Evolutionary conservation across 2,329 filamentous ascomycete genomes (phyloP).

Genomic region (Colletotrichum agaves): DNA sequence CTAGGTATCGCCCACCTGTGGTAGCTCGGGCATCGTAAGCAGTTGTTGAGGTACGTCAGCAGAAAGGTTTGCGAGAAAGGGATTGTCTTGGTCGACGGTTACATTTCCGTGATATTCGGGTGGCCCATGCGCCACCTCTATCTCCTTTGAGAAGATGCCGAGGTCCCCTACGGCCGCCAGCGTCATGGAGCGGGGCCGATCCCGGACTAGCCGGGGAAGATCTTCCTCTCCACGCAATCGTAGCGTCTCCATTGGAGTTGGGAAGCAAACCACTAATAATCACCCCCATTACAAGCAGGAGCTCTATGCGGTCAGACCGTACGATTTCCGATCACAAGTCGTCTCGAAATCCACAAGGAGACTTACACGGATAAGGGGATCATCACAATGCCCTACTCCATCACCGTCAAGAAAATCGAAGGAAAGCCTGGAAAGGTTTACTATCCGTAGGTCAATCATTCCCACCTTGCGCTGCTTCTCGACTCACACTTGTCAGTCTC

Average conservation of each 20-base stretch:
- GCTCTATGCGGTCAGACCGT: not conserved
- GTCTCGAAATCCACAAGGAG: not conserved
- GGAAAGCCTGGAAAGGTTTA: slow-evolving; percentile 91
- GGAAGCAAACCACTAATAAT: slow-evolving; percentile 4
- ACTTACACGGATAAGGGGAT: not conserved
- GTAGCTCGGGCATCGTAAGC: no score
- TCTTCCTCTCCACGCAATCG: slow-evolving; percentile 11
- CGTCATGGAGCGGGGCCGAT: slow-evolving; percentile 31
- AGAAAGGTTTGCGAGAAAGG: no score
- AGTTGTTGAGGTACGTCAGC: no score
- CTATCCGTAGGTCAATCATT: slow-evolving; percentile 68
- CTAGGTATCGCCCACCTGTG: no score
- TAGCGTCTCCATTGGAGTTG: slow-evolving; percentile 9
- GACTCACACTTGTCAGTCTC: slow-evolving; percentile 54
- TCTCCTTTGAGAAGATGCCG: slow-evolving; percentile 16
- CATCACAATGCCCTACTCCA: slow-evolving; percentile 61
- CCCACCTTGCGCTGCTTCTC: not conserved
- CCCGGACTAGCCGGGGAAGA: slow-evolving; percentile 25
- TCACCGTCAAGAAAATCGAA: slow-evolving; percentile 75
- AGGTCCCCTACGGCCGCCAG: slow-evolving; percentile 26
- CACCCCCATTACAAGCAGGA: not conserved
- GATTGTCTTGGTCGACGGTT: no score
- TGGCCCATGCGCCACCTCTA: not conserved
- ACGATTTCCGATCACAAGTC: not conserved
- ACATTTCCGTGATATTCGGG: not conserved